Base-by-base conservation (phyloP, 2,329 filamentous ascomycete genomes). In the Fusarium piperis region DNA sequence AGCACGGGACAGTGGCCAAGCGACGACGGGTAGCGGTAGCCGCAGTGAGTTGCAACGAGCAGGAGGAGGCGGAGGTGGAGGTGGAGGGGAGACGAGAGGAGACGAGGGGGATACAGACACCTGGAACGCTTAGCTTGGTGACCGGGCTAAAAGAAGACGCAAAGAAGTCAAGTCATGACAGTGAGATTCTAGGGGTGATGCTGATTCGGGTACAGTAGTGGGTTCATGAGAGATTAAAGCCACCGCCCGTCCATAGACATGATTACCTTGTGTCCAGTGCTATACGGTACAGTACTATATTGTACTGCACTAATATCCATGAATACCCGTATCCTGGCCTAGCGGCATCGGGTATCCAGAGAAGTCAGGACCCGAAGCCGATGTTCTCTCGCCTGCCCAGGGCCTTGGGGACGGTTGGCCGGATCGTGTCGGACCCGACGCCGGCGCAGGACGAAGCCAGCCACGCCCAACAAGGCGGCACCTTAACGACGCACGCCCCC, bases 361-460 rank as follows among this genome's bases (percentile, higher is more conserved):
- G 70, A 55, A 55, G 23, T 48, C 67, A 51, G 57, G 63, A 62
- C 67, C 68, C 23, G 67, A 65, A 65, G 56, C 46, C 35, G 38
- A 68, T 57, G 68, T 71, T 71, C 52, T 44, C 58, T 48, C 23
- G 41, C 62, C 53, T 7, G 26, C 20, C 56, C 53, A 53, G 69
- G 51, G 15, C 30, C 44, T 46, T 72, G 57, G 65, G 44, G 61
- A 32, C 53, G 65, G 56, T 59, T 65, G 46, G 63, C 67, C 65
- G 68, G 70, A 74, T 75, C 73, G 58, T 61, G 65, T 73, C 69
- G 59, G 70, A 59, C 67, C 72, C 64, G 71, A 74, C 58, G 63
- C 63, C 44, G 65, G 69, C 56, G 62, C 56, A 72, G 65, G 33
- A 48, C 46, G 57, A 53, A 46, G 64, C 70, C 60, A 68, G 33